Percentiles rank a stretch among this genome's conserved stretches.
Conservation (phyloP, 805 yeast species). For the Yamadazyma akitaensis region DNA sequence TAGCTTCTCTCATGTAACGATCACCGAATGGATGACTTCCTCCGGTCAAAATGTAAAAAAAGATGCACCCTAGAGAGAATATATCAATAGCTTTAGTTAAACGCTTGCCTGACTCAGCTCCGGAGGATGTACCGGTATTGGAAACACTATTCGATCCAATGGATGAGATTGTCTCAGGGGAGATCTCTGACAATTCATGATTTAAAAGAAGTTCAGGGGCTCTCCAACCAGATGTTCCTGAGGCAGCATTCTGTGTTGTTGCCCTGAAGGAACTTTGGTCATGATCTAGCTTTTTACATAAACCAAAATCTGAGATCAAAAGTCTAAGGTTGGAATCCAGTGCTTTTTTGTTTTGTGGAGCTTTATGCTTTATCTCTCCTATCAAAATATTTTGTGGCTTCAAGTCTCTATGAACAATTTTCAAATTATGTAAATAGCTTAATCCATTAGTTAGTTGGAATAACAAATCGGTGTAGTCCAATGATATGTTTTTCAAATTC, state of each 20-base stretch:
- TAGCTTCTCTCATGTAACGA: conserved; percentile 80
- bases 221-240: conserved; percentile 96
- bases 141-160: conserved; percentile 17
- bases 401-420: conserved; percentile 91
- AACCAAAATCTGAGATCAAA: conserved; percentile 91
- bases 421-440: conserved; percentile 80
- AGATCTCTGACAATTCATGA: conserved; percentile 35
- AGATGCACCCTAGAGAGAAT: conserved; percentile 92
- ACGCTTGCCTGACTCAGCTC: conserved; percentile 38
- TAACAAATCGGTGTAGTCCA: conserved; percentile 48
- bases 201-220: conserved; percentile 80
- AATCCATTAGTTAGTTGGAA: conserved; percentile 81
- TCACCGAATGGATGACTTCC: conserved; percentile 98
- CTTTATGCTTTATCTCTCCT: conserved; percentile 55
- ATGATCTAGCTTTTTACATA: conserved; percentile 85
- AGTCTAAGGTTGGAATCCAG: conserved; percentile 44
- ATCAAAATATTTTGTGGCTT: conserved; percentile 93
- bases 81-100: conserved; percentile 89
- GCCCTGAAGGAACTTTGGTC: conserved; percentile 94
- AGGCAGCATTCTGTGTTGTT: conserved; percentile 84
- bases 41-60: conserved; percentile 75
- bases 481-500: conserved; percentile 15
- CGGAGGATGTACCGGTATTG: conserved; percentile 2
- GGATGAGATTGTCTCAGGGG: conserved; percentile 36
- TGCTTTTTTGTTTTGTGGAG: conserved; percentile 10